These are phyloP conservation scores for Ascocoryne sarcoides DNA, from an alignment of 2,329 filamentous ascomycete species.

Conservation along the genomic window DNA sequence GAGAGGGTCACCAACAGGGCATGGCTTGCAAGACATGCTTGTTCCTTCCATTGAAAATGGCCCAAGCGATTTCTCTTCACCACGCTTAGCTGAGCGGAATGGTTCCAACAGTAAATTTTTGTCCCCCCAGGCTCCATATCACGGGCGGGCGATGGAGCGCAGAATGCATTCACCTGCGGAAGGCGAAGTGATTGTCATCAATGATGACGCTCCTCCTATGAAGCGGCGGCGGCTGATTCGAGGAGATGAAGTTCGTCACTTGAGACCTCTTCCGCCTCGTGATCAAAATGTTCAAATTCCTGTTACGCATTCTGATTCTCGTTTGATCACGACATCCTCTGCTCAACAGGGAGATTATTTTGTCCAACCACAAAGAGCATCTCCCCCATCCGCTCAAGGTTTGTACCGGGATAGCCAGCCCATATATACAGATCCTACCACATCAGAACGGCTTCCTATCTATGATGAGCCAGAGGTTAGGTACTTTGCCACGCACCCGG, in stretches of 20 bases:
- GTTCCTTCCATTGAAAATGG: slow-evolving; percentile 28
- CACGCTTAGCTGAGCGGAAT: slow-evolving; percentile 14
- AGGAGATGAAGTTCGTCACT: slow-evolving; percentile 22
- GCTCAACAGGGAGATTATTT: slow-evolving; percentile 15
- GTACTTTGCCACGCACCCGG: slow-evolving; percentile 11
- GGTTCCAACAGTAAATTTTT: slow-evolving; percentile 11
- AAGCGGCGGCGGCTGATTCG: slow-evolving; percentile 25
- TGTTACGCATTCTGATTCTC: slow-evolving; percentile 19
- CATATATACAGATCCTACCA: slow-evolving; percentile 13
- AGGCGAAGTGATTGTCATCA: slow-evolving; percentile 24
- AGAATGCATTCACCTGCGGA: slow-evolving; percentile 16
- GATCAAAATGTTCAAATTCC: slow-evolving; percentile 14
- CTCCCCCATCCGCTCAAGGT: slow-evolving; percentile 21
- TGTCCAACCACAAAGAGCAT: slow-evolving; percentile 9
- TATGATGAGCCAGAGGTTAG: slow-evolving; percentile 19
- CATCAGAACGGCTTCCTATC: slow-evolving; percentile 18
- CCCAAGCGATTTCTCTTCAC: slow-evolving; percentile 19
- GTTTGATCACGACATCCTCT: slow-evolving; percentile 18
- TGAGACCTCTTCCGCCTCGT: slow-evolving; percentile 19
- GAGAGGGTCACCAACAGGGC: slow-evolving; percentile 19
- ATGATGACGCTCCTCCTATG: slow-evolving; percentile 24
- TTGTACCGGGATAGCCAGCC: slow-evolving; percentile 15
- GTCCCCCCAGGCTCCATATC: slow-evolving; percentile 13
- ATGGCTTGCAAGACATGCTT: slow-evolving; percentile 26
- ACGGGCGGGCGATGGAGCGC: slow-evolving; percentile 14